Evolutionary conservation across 208 protist genomes (phyloP), one percentile per base, ranked within the genome.

Genomic region (Trypanosoma cruzi): DNA sequence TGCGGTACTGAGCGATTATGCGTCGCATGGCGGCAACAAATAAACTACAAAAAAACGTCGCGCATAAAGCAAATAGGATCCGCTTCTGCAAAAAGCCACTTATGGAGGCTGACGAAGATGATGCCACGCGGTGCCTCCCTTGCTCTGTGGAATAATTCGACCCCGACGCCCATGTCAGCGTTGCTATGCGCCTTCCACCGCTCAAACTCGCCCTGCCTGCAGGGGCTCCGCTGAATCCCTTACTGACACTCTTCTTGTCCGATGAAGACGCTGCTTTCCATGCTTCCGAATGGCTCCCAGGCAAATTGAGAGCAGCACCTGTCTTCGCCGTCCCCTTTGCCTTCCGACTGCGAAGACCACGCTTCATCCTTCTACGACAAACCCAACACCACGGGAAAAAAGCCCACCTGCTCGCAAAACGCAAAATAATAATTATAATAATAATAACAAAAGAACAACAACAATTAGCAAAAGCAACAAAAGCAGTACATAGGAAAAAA

Each of bases 21-120:
- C 70, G 69, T 31, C 80, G 69, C 46, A 91, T 68, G 42, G 65
- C 55, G 28, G 48, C 62, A 69, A 49, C 67, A 57, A 83, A 86
- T 0, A 82, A 49, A 26, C 10, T 26, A 2, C 49, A 67, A 62
- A 60, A 77, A 26, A 58, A 71, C 0, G 49, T 53, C 20, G 66
- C 48, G 66, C 13, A 6, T 8, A 73, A 53, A 13, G 22, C 13
- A 0, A 8, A 18, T 13, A 61, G 6, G 10, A 22, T 0, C 11
- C 58, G 58, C 1, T 18, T 1, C 13, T 26, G 29, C 4, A 8
- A 54, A 18, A 14, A 7, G 18, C 16, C 10, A 13, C 36, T 22
- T 16, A 22, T 31, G 1, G 37, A 61, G 20, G 34, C 11, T 18
- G n/a, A 8, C 26, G 34, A 32, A 32, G 44, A 53, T 2, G 11